phyloP scores from a whole-genome alignment of 441 rosid species.

The Sinapis alba region DNA sequence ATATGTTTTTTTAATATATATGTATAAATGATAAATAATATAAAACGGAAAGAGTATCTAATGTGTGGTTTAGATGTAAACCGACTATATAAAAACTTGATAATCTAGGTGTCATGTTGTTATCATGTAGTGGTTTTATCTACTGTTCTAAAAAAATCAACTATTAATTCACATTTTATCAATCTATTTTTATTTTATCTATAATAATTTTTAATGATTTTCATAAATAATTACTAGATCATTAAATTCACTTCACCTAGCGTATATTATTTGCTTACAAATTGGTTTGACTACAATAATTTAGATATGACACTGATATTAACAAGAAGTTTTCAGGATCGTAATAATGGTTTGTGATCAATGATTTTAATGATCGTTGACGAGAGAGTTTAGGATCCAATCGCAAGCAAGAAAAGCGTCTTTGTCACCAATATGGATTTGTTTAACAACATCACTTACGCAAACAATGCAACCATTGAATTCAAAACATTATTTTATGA shows the following conservation, averaged over 20 bases:
- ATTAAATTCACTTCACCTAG: not conserved
- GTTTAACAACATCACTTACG: conserved; percentile 29
- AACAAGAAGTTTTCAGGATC: conserved; percentile 8
- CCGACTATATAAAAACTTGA: conserved; percentile 5
- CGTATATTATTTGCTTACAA: not conserved
- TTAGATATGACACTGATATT: conserved; percentile 11
- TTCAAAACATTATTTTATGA: not conserved
- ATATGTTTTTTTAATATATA: too few species aligned
- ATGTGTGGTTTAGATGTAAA: conserved; percentile 22
- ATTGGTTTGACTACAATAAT: conserved; percentile 3
- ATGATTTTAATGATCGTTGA: conserved; percentile 37
- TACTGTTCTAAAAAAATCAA: not conserved
- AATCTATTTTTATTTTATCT: not conserved
- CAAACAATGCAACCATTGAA: conserved; percentile 19
- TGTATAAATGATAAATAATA: too few species aligned
- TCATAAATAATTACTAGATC: too few species aligned
- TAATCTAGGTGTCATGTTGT: conserved; percentile 24
- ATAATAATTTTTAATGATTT: too few species aligned
- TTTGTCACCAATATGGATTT: conserved; percentile 18
- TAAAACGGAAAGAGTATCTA: too few species aligned
- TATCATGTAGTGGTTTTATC: conserved; percentile 17
- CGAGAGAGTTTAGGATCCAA: conserved; percentile 29
- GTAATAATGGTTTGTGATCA: conserved; percentile 28
- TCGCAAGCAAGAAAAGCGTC: conserved; percentile 25
- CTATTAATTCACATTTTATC: not conserved